A percentile compares a stretch with the other conserved stretches of the same genome.
Evolutionary conservation across 2,329 filamentous ascomycete species (phyloP).

Genomic region (Nothopassalora personata): DNA sequence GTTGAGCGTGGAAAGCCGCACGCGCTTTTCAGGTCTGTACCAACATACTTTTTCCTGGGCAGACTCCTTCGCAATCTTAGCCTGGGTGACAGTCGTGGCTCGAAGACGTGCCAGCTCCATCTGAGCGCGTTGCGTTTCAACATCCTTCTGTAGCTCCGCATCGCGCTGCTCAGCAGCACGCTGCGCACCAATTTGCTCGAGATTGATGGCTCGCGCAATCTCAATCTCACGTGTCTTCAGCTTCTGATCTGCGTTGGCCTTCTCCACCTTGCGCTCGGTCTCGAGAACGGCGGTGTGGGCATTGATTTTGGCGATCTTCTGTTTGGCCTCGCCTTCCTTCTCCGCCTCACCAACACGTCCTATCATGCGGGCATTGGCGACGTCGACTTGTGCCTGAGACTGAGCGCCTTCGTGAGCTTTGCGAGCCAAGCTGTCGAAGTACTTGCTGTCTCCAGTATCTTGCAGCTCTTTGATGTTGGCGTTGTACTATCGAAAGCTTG

Average conservation of each 20-base stretch:
- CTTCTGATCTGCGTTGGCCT: conserved; percentile 68
- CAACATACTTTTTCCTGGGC: conserved; percentile 11
- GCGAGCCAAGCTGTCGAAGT: conserved; percentile 74
- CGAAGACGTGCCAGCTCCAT: conserved; percentile 77
- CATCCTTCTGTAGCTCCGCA: conserved; percentile 72
- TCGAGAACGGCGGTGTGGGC: conserved; percentile 79
- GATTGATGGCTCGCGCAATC: conserved; percentile 67
- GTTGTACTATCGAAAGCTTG: conserved; percentile 45
- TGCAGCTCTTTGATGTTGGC: conserved; percentile 82
- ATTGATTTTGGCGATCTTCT: conserved; percentile 82
- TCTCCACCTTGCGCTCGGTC: conserved; percentile 77
- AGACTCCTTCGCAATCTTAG: conserved; percentile 54
- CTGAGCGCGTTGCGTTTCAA: conserved; percentile 69
- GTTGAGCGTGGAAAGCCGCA: background rate
- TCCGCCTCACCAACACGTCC: conserved; percentile 73
- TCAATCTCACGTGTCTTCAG: conserved; percentile 67
- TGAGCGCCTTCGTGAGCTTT: conserved; percentile 82
- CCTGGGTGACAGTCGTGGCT: conserved; percentile 72
- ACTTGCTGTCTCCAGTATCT: conserved; percentile 74
- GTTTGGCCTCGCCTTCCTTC: conserved; percentile 73
- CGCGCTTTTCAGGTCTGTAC: background rate
- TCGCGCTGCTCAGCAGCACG: conserved; percentile 70
- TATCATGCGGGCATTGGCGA: conserved; percentile 52
- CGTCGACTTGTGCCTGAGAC: conserved; percentile 67
- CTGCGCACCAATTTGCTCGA: conserved; percentile 67